phyloP scores from a whole-genome alignment of 495 filamentous ascomycete species.

The Penicillium ochrochloron region DNA sequence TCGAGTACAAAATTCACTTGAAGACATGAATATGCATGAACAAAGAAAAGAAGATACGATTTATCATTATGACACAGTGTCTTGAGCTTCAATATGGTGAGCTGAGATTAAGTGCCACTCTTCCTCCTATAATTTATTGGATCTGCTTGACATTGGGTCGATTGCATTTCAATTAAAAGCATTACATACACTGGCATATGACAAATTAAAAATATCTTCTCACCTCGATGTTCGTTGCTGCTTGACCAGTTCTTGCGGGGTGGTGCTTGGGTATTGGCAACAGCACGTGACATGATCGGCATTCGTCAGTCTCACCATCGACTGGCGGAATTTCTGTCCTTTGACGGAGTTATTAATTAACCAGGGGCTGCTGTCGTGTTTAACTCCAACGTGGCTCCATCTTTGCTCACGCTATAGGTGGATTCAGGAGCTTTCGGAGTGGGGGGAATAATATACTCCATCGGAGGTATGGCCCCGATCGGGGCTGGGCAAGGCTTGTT shows the following conservation, averaged over 20 bases:
- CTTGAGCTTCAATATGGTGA: background rate
- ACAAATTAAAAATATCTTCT: background rate
- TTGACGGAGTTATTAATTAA: slow-evolving; percentile 7
- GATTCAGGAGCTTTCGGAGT: slow-evolving; percentile 6
- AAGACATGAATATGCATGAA: too few relatives aligned
- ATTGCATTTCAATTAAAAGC: background rate
- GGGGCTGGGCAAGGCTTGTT: slow-evolving; percentile 9
- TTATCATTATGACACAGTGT: background rate
- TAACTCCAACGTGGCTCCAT: slow-evolving; percentile 2
- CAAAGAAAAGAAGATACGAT: background rate
- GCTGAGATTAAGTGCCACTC: too few relatives aligned
- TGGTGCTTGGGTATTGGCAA: background rate
- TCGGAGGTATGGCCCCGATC: slow-evolving; percentile 9
- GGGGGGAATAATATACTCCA: slow-evolving; percentile 4
- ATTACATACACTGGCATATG: background rate
- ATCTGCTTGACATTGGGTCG: background rate
- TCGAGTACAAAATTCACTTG: background rate
- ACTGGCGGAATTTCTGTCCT: slow-evolving; percentile 4
- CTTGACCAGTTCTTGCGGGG: background rate
- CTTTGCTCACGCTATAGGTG: slow-evolving; percentile 1
- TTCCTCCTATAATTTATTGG: too few relatives aligned
- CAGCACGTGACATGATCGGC: slow-evolving; percentile 1
- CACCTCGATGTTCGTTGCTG: background rate
- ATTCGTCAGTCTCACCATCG: background rate
- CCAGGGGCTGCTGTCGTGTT: slow-evolving; percentile 10